Conservation (phyloP, 306 rosid species). For the Fragaria ananassa region DNA sequence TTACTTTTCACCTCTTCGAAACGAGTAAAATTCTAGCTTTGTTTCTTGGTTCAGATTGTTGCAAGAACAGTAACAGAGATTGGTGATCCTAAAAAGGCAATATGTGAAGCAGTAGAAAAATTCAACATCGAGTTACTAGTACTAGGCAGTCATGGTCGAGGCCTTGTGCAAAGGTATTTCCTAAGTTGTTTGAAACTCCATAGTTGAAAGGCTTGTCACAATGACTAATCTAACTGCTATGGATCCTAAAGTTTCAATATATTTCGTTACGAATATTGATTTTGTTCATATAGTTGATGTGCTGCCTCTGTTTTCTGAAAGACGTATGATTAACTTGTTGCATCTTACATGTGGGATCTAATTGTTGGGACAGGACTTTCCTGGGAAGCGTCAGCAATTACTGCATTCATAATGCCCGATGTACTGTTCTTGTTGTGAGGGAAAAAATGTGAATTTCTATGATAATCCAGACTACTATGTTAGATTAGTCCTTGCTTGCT, state of each 20-base stretch:
- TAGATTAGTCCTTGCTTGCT: background rate
- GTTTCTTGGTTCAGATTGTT: conserved; percentile 15
- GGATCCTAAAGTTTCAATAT: background rate
- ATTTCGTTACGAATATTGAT: background rate
- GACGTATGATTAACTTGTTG: background rate
- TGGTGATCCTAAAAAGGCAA: conserved; percentile 36
- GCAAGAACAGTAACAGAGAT: conserved; percentile 32
- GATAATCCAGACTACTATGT: background rate
- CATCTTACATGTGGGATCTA: background rate
- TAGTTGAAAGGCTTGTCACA: background rate
- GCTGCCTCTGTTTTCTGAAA: background rate
- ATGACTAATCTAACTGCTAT: background rate
- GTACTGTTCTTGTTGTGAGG: conserved; percentile 43
- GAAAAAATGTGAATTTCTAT: conserved; percentile 1
- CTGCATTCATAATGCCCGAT: conserved; percentile 37
- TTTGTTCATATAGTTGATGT: background rate
- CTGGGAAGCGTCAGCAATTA: conserved; percentile 44
- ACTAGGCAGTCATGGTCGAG: conserved; percentile 43
- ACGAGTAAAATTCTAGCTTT: background rate
- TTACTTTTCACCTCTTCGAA: background rate
- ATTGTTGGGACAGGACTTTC: conserved; percentile 31
- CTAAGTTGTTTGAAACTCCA: background rate
- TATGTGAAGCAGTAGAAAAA: conserved; percentile 39
- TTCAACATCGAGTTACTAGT: conserved; percentile 33
- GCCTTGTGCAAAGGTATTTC: conserved; percentile 28